Evolutionary conservation across 1,139 yeast genomes (phyloP), one percentile per base, ranked within the genome.

Genomic region (Yamadazyma buinensis): DNA sequence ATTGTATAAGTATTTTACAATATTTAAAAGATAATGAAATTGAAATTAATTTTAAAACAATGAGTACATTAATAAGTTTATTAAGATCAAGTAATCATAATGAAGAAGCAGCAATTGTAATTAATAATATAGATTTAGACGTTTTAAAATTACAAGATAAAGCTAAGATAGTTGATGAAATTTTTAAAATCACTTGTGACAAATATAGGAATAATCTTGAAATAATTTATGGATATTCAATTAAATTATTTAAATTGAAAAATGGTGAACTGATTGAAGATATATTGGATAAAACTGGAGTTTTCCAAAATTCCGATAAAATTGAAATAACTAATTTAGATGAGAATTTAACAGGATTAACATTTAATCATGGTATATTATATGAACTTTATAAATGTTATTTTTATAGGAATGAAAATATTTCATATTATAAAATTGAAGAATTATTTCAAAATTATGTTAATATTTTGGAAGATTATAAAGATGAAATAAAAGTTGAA

Each of bases 161-260:
- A 22, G 25, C 30, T 2, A 28, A 35, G 9, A 47, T 65, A 29
- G 58, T 51, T 1, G 48, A 52, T 5, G 69, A 67, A 37, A 57
- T 68, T 2, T 47, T 68, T 35, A 40, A 49, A 9, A 46, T 68
- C 18, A 65, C 67, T 34, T 46, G 52, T 18, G 44, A 43, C 7
- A 59, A 60, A 39, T 68, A 52, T 36, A 54, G 61, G 0, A 40
- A 43, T 4, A 55, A 64, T 6, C 71, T 72, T 1, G 56, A 63
- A 29, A 55, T 67, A 3, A 48, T 65, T 10, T 47, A 65, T 7
- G 74, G 73, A 1, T 69, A 69, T 40, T 55, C 59, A 19, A 55
- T 59, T 0, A 51, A 68, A 1, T 46, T 66, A 27, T 66, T 56
- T 39, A 47, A 30, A 20, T 15, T 26, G 7, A 32, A 35, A 4